Evolutionary conservation across 495 filamentous ascomycete species (phyloP).

Genomic region (Daldinia loculata): DNA sequence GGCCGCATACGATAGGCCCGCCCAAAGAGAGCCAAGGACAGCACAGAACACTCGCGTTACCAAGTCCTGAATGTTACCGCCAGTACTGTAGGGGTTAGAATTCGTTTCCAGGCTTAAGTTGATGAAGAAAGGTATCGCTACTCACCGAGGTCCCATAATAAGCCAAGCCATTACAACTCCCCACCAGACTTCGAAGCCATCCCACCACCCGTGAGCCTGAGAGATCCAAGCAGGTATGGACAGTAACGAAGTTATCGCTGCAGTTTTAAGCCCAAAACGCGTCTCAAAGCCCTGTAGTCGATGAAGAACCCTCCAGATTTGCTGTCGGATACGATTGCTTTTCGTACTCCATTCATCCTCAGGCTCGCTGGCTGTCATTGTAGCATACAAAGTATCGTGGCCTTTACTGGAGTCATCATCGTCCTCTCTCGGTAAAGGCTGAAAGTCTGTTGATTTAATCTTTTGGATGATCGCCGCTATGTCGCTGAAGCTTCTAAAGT

Average conservation of each 20-base stretch:
- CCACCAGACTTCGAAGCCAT: constrained; percentile 65
- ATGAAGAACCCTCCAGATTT: constrained; percentile 59
- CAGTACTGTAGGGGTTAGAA: constrained; percentile 51
- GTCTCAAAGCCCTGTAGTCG: constrained; percentile 66
- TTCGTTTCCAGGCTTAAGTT: neutral
- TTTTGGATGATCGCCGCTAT: constrained; percentile 49
- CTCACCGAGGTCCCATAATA: constrained; percentile 62
- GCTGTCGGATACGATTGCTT: constrained; percentile 51
- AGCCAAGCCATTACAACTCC: constrained; percentile 65
- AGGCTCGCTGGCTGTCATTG: constrained; percentile 40
- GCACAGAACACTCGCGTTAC: constrained; percentile 57
- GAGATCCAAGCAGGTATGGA: constrained; percentile 63
- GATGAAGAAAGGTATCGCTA: neutral
- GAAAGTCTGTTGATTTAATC: constrained; percentile 41
- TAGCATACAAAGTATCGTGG: constrained; percentile 30
- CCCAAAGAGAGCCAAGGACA: constrained; percentile 63
- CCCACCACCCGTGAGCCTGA: constrained; percentile 59
- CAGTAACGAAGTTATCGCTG: constrained; percentile 57
- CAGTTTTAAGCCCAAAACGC: constrained; percentile 66
- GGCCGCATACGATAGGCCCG: constrained; percentile 59
- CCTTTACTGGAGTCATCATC: constrained; percentile 35
- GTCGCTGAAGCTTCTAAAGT: constrained; percentile 59
- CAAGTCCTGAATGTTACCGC: constrained; percentile 65
- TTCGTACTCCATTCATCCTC: constrained; percentile 38
- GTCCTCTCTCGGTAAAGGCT: constrained; percentile 39